These are phyloP conservation scores for Phytophthora vignae DNA, from an alignment of 352 stramenopile genomes.

Conservation along the genomic window DNA sequence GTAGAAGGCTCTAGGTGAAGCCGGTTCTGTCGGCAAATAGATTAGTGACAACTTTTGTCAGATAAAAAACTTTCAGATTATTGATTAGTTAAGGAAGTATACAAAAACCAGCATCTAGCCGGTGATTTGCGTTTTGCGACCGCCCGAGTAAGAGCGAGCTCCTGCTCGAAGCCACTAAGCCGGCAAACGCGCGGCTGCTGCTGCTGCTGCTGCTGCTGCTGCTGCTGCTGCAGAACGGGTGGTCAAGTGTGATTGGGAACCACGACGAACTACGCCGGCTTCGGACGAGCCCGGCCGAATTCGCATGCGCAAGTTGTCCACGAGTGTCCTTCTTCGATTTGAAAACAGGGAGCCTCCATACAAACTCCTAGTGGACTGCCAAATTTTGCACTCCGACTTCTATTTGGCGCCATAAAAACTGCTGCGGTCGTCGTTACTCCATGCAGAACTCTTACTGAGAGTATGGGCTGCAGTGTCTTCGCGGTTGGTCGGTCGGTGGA, in stretches of 20 bases:
- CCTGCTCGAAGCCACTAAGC: neutral
- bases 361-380: neutral
- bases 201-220: no score
- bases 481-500: neutral
- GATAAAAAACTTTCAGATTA: neutral
- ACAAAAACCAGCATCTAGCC: no score
- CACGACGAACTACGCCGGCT: neutral
- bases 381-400: no score
- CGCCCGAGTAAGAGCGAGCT: neutral
- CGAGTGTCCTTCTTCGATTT: neutral
- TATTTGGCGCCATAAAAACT: neutral
- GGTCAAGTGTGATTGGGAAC: neutral
- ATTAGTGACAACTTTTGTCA: conserved; percentile 21
- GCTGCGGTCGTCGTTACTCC: neutral
- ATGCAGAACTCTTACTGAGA: neutral
- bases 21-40: conserved; percentile 1
- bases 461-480: neutral
- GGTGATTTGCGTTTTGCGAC: neutral
- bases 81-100: no score
- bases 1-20: no score
- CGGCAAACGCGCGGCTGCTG: no score
- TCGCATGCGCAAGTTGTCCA: neutral
- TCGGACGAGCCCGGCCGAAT: neutral
- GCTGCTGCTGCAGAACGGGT: no score
- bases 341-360: neutral